Conservation (phyloP, 441 rosid genomes). For the Cnidoscolus chayamansa region DNA sequence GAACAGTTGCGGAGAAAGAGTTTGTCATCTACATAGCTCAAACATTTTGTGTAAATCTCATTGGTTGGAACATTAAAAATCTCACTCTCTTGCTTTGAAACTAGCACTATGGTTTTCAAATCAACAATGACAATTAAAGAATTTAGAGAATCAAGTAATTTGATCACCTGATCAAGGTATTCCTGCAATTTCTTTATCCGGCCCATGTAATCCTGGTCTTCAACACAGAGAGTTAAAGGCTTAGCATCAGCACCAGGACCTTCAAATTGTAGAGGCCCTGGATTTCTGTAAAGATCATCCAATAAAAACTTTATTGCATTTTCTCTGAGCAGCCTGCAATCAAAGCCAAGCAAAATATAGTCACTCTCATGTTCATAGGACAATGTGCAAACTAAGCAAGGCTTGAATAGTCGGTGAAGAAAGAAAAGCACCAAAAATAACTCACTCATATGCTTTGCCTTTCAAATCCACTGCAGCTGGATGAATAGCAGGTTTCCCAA, state of each 20-base stretch:
- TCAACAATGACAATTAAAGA: slow-evolving; percentile 2
- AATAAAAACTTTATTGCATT: slow-evolving; percentile 70
- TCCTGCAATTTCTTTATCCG: slow-evolving; percentile 87
- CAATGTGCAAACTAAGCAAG: neutral
- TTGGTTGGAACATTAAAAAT: neutral
- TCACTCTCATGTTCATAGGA: neutral
- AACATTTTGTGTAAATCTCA: neutral
- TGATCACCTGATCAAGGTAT: slow-evolving; percentile 77
- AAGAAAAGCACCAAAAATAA: neutral
- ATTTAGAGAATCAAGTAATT: slow-evolving; percentile 1
- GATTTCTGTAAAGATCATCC: slow-evolving; percentile 95
- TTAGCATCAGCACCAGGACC: slow-evolving; percentile 97
- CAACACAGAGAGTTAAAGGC: slow-evolving; percentile 78
- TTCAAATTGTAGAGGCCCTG: slow-evolving; percentile 93
- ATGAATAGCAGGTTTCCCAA: slow-evolving; percentile 93
- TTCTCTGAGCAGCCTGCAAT: slow-evolving; percentile 69
- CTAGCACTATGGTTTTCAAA: too few species aligned
- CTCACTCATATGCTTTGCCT: slow-evolving; percentile 97
- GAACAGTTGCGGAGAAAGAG: neutral
- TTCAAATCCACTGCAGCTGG: slow-evolving; percentile 90
- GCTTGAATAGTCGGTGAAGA: neutral
- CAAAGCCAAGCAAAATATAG: slow-evolving; percentile 10
- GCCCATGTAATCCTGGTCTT: slow-evolving; percentile 99
- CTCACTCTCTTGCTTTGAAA: neutral
- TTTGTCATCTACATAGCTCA: neutral